A percentile compares a stretch with the other conserved stretches of the same genome.
Evolutionary conservation across 164 flowering plant species (phyloP).

Genomic region (Magnolia sinica): DNA sequence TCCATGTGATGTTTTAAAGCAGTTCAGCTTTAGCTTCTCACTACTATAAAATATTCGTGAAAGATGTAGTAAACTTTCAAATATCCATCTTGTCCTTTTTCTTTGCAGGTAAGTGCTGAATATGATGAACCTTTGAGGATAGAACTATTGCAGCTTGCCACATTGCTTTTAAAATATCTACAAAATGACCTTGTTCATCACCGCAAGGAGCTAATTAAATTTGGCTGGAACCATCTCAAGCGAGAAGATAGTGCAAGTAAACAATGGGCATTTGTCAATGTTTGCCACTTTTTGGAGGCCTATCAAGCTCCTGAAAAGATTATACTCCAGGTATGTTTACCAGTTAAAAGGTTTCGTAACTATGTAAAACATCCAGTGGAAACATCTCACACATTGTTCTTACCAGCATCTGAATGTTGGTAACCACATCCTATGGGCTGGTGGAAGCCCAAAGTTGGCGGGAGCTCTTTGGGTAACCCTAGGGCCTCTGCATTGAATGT

Average conservation of each 20-base stretch:
- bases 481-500: too few species aligned
- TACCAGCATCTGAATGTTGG: too few species aligned
- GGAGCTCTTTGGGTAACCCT: too few species aligned
- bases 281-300: slow-evolving; percentile 97
- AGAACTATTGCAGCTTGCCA: slow-evolving; percentile 96
- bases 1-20: neutral
- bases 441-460: too few species aligned
- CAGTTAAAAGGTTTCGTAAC: neutral
- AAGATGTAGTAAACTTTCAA: neutral
- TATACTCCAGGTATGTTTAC: slow-evolving; percentile 76
- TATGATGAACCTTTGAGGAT: slow-evolving; percentile 97
- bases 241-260: slow-evolving; percentile 99
- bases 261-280: slow-evolving; percentile 99
- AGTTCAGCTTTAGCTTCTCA: neutral
- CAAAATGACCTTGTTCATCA: slow-evolving; percentile 97
- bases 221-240: slow-evolving; percentile 99
- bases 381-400: too few species aligned
- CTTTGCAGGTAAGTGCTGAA: slow-evolving; percentile 80
- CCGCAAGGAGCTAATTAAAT: slow-evolving; percentile 92
- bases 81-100: neutral
- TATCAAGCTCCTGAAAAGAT: slow-evolving; percentile 99
- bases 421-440: too few species aligned
- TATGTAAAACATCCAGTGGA: too few species aligned
- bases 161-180: slow-evolving; percentile 91
- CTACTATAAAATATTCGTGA: neutral